Evolutionary conservation across 805 yeast species (phyloP).

Genomic region (Starmera dryadoides): DNA sequence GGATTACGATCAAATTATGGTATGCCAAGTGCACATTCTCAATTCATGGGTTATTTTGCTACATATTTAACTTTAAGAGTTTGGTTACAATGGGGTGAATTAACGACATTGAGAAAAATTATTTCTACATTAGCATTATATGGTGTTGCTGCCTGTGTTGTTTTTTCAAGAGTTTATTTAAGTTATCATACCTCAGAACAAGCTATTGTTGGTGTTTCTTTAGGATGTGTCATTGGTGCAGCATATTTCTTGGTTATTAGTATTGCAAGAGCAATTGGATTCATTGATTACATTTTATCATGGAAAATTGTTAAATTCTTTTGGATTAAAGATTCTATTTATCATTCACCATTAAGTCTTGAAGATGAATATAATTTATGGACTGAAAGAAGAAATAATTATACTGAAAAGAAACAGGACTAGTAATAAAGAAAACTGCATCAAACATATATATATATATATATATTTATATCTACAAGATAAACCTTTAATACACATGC

Average conservation of each 20-base stretch:
- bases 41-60: constrained; percentile 86
- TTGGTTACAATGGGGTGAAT: constrained; percentile 33
- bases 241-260: constrained; percentile 46
- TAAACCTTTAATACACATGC: too few relatives aligned
- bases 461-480: too few relatives aligned
- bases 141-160: constrained; percentile 34
- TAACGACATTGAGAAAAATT: constrained; percentile 21
- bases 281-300: constrained; percentile 55
- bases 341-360: constrained; percentile 37
- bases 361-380: constrained; percentile 37
- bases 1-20: constrained; percentile 65
- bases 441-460: too few relatives aligned
- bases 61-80: constrained; percentile 43
- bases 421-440: neutral
- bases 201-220: constrained; percentile 60
- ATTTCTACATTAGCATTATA: constrained; percentile 23
- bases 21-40: constrained; percentile 97
- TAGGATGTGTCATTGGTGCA: constrained; percentile 58
- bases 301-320: constrained; percentile 48
- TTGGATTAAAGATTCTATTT: constrained; percentile 55
- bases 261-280: constrained; percentile 56
- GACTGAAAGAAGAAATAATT: constrained; percentile 16
- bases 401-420: neutral
- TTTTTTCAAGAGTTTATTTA: constrained; percentile 68
- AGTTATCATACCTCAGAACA: constrained; percentile 71